Evolutionary conservation across 352 stramenopile species (phyloP), one percentile per base, ranked within the genome.

Genomic region (Phytophthora pini): DNA sequence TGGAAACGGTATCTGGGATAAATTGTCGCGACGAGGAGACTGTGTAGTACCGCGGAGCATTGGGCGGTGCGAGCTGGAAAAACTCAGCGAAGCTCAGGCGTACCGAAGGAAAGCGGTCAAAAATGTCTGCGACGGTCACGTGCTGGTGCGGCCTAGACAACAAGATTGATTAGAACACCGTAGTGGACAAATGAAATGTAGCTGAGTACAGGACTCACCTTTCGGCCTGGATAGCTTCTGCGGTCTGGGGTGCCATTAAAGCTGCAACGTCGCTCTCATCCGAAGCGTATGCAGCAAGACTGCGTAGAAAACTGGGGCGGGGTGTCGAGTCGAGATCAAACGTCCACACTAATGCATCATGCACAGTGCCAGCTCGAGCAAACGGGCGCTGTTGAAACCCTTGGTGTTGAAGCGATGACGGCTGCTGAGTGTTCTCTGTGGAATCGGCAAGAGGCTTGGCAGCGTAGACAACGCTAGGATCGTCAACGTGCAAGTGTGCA

Each of bases 41-140:
- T 6, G 86, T 94, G 76, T 95, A 95, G 56, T 93, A 93, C 10
- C 88, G 76, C 15, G 84, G 76, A 0, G 79, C 68, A 58, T 93
- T 93, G 26, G 65, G 51, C 12, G 88, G 84, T 5, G 76, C 86
- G 20, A 93, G 65, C 53, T 92, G 80, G 55, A 90, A 83, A 62
- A 94, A 91, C 34, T 75, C 77, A 3, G 54, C 55, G 38, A 93
- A 92, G 40, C 76, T 84, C 22, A 94, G 52, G 4, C 62, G 74
- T 44, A 94, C 29, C 3, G 88, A 95, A 29, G 82, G 74, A 49
- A 89, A 92, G 9, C 68, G 64, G 39, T 90, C 83, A 5, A 94
- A 78, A 41, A 95, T 56, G 51, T 94, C 84, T 27, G 76, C 68
- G 0, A 95, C 38, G 1, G 81, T 88, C 46, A 77, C 74, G n/a